Evolutionary conservation across 1,284 basidiomycete species (phyloP).

Genomic region (Papiliotrema fonsecae): DNA sequence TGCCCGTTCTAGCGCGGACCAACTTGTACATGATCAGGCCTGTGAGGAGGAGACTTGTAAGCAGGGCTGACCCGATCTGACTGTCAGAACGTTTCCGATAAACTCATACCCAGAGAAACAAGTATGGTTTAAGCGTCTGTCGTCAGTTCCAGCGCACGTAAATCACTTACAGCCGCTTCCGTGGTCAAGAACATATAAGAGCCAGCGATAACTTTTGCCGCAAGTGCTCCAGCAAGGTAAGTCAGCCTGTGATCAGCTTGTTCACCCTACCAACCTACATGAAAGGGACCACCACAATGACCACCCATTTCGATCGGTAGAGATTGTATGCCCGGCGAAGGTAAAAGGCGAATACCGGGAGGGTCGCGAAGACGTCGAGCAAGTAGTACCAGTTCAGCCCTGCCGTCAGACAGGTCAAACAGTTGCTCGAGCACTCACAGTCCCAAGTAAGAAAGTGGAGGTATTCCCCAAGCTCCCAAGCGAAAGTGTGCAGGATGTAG

Average conservation of each 20-base stretch:
- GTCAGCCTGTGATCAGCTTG: not conserved
- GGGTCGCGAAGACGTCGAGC: not conserved
- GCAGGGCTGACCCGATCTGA: not conserved
- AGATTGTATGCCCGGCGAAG: not conserved
- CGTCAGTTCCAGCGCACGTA: not conserved
- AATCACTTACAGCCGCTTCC: not conserved
- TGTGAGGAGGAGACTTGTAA: not conserved
- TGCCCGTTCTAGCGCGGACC: not conserved
- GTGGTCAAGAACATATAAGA: not conserved
- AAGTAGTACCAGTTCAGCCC: not conserved
- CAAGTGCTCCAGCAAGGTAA: not conserved
- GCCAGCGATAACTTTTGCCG: not conserved
- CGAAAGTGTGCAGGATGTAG: not conserved
- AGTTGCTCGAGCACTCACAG: not conserved
- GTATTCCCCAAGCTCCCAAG: not conserved
- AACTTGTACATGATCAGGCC: constrained; percentile 1
- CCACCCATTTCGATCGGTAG: not conserved
- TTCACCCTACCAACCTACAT: not conserved
- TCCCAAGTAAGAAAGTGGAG: not conserved
- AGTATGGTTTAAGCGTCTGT: not conserved
- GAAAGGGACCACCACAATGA: not conserved
- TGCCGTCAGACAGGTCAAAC: not conserved
- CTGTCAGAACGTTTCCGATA: not conserved
- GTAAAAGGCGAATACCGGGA: not conserved
- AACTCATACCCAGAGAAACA: constrained; percentile 2